Base-by-base conservation (phyloP, 2,329 filamentous ascomycete species). In the Paraphoma sp. region DNA sequence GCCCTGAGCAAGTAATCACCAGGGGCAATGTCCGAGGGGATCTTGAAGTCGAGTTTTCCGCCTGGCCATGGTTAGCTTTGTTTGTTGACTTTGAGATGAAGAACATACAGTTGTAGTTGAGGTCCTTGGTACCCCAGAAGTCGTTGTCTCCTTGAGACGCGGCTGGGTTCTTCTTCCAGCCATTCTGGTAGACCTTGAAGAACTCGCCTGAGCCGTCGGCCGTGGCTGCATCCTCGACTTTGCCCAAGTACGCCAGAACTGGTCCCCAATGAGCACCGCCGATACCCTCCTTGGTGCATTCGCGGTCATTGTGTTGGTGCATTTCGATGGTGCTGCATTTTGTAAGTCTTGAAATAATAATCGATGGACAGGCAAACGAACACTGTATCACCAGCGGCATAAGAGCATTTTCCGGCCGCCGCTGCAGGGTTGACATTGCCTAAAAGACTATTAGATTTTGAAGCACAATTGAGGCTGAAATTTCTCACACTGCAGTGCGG, bases 211-310 rank as follows among this genome's bases (percentile, higher is more conserved):
- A 77, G 38, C 82, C 82, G 51, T 81, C 79, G 48, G 74, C 72
- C 16, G 67, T 62, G 29, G 76, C 73, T 14, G 76, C 74, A 4
- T 83, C 81, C 16, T 71, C 67, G 11, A 71, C 68, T 54, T 69
- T 67, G 49, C 62, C 58, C 64, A 86, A 81, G 70, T 83, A 86
- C 54, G 81, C 83, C 60, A 83, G 78, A 65, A 85, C 72, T 38
- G 83, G 83, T 8, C 84, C 84, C 72, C 79, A 75, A 76, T 86
- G 84, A 45, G 80, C 67, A 41, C 68, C 68, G 33, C 68, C 68
- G 38, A 71, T 60, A 23, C 57, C 68, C 56, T 71, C 62, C 53
- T 64, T 54, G 3, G 51, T 68, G 60, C 67, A 69, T 33, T 50
- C 45, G 45, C 68, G 65, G 55, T 18, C 54, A 58, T 63, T 67